Evolutionary conservation across 1,284 basidiomycete genomes (phyloP).

Genomic region (Rugosomyces carneus): DNA sequence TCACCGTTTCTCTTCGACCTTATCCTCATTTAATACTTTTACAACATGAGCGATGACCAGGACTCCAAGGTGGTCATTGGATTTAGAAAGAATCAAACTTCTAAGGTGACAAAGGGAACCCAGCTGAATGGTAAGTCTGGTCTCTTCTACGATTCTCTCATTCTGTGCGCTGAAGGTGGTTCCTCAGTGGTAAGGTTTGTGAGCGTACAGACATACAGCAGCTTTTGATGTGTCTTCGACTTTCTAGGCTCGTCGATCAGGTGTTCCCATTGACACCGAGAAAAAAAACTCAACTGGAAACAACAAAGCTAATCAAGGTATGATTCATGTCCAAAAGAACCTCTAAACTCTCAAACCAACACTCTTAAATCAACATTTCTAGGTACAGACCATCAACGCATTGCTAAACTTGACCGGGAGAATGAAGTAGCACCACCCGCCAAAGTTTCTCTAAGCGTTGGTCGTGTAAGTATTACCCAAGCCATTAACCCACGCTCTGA

Average conservation of each 20-base stretch:
- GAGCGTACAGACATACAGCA: not conserved
- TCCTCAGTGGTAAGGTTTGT: conserved; percentile 15
- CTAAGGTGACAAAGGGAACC: conserved; percentile 62
- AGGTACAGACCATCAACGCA: conserved; percentile 91
- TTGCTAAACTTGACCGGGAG: conserved; percentile 90
- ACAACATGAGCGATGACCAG: conserved; percentile 61
- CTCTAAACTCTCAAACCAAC: not conserved
- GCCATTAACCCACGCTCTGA: not conserved
- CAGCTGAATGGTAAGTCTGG: conserved; percentile 63
- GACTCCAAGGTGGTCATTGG: conserved; percentile 77
- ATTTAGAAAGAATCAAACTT: conserved; percentile 56
- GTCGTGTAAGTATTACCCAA: conserved; percentile 53
- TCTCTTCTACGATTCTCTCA: not conserved
- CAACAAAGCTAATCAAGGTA: conserved; percentile 77
- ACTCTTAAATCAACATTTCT: not conserved
- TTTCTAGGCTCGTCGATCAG: conserved; percentile 59
- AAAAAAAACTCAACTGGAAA: conserved; percentile 68
- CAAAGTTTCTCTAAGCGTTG: conserved; percentile 77
- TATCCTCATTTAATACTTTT: conserved; percentile 12
- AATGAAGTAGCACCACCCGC: conserved; percentile 95
- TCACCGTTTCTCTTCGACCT: conserved; percentile 4
- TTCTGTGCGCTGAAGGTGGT: conserved; percentile 1
- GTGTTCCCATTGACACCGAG: conserved; percentile 71
- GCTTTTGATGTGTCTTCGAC: not conserved
- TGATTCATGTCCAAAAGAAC: not conserved